phyloP scores from a whole-genome alignment of 2,329 filamentous ascomycete species.

The Penicillium sp. region DNA sequence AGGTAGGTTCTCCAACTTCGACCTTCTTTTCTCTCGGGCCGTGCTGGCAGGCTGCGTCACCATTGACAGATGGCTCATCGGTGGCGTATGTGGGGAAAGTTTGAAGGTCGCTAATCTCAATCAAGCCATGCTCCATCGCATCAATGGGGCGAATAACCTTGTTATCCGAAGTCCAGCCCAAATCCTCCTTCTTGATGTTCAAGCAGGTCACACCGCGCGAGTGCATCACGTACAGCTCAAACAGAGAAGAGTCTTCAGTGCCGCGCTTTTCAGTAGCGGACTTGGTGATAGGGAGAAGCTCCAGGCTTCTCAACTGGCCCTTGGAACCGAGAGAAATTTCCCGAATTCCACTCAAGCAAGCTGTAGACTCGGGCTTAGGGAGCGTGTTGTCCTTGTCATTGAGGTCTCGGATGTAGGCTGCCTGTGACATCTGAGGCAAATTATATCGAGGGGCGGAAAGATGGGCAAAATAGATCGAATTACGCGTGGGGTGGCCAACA shows the following conservation, averaged over 20 bases:
- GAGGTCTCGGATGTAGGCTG: slow-evolving; percentile 78
- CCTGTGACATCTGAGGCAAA: slow-evolving; percentile 76
- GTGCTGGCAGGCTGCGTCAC: slow-evolving; percentile 41
- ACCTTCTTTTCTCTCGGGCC: too few relatives aligned
- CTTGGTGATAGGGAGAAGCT: slow-evolving; percentile 72
- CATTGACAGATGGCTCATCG: slow-evolving; percentile 48
- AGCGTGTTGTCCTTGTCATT: slow-evolving; percentile 69
- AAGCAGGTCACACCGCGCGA: slow-evolving; percentile 94
- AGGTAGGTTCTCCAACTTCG: slow-evolving; percentile 25
- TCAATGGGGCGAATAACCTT: slow-evolving; percentile 79
- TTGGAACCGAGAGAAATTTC: slow-evolving; percentile 90
- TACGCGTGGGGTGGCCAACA: slow-evolving; percentile 92
- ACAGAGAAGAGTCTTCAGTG: slow-evolving; percentile 70
- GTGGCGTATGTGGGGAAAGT: slow-evolving; percentile 44
- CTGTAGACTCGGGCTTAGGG: slow-evolving; percentile 87
- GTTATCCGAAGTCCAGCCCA: slow-evolving; percentile 89
- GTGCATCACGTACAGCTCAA: slow-evolving; percentile 96
- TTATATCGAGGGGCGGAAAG: slow-evolving; percentile 92
- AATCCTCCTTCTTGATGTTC: slow-evolving; percentile 79
- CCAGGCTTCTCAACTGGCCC: slow-evolving; percentile 82
- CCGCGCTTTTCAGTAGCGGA: slow-evolving; percentile 52
- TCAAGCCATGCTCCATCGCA: slow-evolving; percentile 69
- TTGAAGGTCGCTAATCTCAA: slow-evolving; percentile 70
- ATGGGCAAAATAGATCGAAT: slow-evolving; percentile 96
- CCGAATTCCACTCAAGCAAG: slow-evolving; percentile 93